Evolutionary conservation across 129 eudicot species (phyloP), one percentile per base, ranked within the genome.

Genomic region (Pseudognaphalium luteoalbum): DNA sequence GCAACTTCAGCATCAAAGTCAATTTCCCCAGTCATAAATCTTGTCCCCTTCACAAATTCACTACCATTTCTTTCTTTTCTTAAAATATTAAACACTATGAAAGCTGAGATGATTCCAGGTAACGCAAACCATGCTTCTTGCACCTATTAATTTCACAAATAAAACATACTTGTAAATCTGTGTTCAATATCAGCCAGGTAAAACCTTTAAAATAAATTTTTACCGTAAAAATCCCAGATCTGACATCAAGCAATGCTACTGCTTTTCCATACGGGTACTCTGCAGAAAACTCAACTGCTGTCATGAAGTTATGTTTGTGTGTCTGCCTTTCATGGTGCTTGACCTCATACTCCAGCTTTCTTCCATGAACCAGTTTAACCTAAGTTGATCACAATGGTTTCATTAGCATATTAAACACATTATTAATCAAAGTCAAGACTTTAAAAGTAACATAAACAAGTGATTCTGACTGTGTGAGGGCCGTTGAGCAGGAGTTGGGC

Each of bases 221-320:
- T 71, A 82, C 82, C 82, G 28, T 74, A 28, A 82, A 54, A 73
- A 51, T 20, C 61, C 83, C 76, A 6, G 79, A 75, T 41, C 21
- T 73, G 10, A 68, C 35, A 59, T 81, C 74, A 68, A 84, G 75
- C 60, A 84, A 77, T 17, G 88, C 88, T 67, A 77, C 76, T 22
- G 83, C 81, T 41, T 54, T 81, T 68, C 88, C 88, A 61, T 81
- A 72, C 4, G 84, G 85, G 68, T 60, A n/a, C 57, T 84, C 77
- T 4, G 54, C 57, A 30, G 88, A 81, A 39, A 85, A 85, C 76
- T 85, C 83, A 77, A 85, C 83, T 14, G 76, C 75, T 39, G 88
- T 85, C 81, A 85, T 73, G 66, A 77, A 81, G 2, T 74, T 74
- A 15, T 50, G 64, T 63, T 73, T 56, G 34, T 70, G 58, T 74